phyloP scores from a whole-genome alignment of 768 basidiomycete species.

The Trametes punicea region DNA sequence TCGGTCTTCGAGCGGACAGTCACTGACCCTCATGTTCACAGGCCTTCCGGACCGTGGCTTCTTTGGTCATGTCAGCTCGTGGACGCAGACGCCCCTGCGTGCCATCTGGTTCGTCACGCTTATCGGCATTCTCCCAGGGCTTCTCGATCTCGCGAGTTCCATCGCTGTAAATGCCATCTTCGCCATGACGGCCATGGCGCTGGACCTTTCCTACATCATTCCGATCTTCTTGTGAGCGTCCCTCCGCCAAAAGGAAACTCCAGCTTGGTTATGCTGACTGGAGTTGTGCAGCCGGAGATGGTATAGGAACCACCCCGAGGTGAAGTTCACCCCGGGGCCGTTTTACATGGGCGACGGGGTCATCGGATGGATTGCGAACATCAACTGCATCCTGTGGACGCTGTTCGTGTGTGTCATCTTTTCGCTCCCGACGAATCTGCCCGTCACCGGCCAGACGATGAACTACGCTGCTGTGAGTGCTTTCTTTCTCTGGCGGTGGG shows the following conservation, averaged over 20 bases:
- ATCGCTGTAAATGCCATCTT: slow-evolving; percentile 80
- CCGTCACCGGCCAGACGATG: slow-evolving; percentile 72
- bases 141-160: slow-evolving; percentile 74
- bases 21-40: slow-evolving; percentile 23
- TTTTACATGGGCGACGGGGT: slow-evolving; percentile 78
- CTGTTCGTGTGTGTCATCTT: slow-evolving; percentile 68
- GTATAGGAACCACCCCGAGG: slow-evolving; percentile 72
- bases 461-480: slow-evolving; percentile 71
- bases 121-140: slow-evolving; percentile 63
- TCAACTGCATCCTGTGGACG: slow-evolving; percentile 67
- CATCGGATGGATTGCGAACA: slow-evolving; percentile 59
- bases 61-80: slow-evolving; percentile 63
- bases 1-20: not conserved
- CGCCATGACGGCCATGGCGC: slow-evolving; percentile 73
- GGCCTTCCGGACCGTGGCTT: slow-evolving; percentile 76
- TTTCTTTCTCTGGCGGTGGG: not conserved
- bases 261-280: too few species aligned
- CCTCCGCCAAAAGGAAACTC: too few species aligned
- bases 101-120: slow-evolving; percentile 73
- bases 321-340: slow-evolving; percentile 80
- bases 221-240: slow-evolving; percentile 64
- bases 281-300: slow-evolving; percentile 46
- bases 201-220: slow-evolving; percentile 78
- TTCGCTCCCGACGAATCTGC: slow-evolving; percentile 64
- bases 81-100: slow-evolving; percentile 71